These are phyloP conservation scores for Botrytis medusae DNA, from an alignment of 2,329 filamentous ascomycete genomes.

Conservation along the genomic window DNA sequence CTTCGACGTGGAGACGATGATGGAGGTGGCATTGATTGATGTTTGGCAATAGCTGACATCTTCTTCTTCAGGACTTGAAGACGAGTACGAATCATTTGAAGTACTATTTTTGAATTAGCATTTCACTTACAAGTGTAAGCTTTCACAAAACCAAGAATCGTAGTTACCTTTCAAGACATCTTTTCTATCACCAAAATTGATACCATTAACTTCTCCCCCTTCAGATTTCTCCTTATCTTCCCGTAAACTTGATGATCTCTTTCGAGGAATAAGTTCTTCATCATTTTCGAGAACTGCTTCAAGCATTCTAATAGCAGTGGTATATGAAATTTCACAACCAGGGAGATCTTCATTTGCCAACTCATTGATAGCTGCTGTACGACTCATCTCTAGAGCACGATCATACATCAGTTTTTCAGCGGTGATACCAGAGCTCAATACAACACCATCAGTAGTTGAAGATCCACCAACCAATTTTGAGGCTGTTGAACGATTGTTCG, in stretches of 20 bases:
- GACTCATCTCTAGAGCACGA: slow-evolving; percentile 93
- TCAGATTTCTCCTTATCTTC: slow-evolving; percentile 47
- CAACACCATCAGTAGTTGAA: slow-evolving; percentile 72
- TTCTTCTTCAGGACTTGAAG: slow-evolving; percentile 59
- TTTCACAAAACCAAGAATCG: neutral
- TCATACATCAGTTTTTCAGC: slow-evolving; percentile 99
- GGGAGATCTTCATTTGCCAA: slow-evolving; percentile 85
- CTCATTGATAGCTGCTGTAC: slow-evolving; percentile 90
- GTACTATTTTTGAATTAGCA: slow-evolving; percentile 47
- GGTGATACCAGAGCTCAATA: slow-evolving; percentile 83
- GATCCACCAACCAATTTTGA: slow-evolving; percentile 48
- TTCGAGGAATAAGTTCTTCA: slow-evolving; percentile 53
- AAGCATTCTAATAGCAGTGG: slow-evolving; percentile 90
- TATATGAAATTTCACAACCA: slow-evolving; percentile 89
- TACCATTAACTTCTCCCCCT: slow-evolving; percentile 50
- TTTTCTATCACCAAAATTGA: slow-evolving; percentile 70
- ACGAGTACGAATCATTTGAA: slow-evolving; percentile 60
- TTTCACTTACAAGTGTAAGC: slow-evolving; percentile 26
- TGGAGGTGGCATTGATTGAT: slow-evolving; percentile 34
- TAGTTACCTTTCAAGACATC: slow-evolving; percentile 69
- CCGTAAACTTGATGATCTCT: slow-evolving; percentile 42
- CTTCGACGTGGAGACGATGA: slow-evolving; percentile 34
- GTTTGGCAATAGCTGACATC: slow-evolving; percentile 58
- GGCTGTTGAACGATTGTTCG: slow-evolving; percentile 68
- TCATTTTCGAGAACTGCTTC: slow-evolving; percentile 91